Base-by-base conservation (phyloP, 345 rosid genomes). In the Murraya koenigii region DNA sequence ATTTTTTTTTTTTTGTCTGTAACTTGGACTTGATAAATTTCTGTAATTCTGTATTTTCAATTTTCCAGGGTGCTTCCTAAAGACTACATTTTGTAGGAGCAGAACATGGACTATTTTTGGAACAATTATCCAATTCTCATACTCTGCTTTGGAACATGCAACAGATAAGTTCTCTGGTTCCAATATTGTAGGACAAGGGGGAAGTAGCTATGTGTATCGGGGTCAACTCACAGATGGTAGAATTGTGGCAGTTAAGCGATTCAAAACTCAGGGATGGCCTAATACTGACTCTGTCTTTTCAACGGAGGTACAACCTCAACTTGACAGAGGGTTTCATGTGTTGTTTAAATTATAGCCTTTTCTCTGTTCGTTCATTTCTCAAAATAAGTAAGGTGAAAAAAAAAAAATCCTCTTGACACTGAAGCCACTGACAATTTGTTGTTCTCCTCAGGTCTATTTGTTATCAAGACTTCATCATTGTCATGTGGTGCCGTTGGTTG, bases 401-500 rank as follows among this genome's bases (percentile, higher is more conserved):
- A n/a, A 30, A 17, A 13, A 60, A n/a, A 44, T 9, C 63, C 68
- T 54, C 33, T 11, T 9, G 61, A 39, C 74, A 69, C 73, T 78
- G 26, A 8, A 67, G 26, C 60, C 33, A 38, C 71, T 71, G 59
- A 69, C 26, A 10, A 30, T 72, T 55, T 82, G 59, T 74, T 72
- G 56, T 79, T 82, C 77, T 83, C 52, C 68, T 39, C 84, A 96
- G 99, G 95, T 94, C 33, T 93, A 94, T 82, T 80, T 96, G 72
- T 82, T 96, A 70, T 84, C 97, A 62, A 91, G 97, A 81, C 94
- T 96, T 72, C 92, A 96, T 84, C 99, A 96, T 75, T 94, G 90
- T 82, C 98, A 94, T 13, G 97, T 96, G 76, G 99, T 96, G 79
- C 98, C 98, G 3, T 84, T 96, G 79, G 82, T 92, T 58, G 99